Conservation (phyloP, 164 flowering plant genomes). For the Annona squamosa region DNA sequence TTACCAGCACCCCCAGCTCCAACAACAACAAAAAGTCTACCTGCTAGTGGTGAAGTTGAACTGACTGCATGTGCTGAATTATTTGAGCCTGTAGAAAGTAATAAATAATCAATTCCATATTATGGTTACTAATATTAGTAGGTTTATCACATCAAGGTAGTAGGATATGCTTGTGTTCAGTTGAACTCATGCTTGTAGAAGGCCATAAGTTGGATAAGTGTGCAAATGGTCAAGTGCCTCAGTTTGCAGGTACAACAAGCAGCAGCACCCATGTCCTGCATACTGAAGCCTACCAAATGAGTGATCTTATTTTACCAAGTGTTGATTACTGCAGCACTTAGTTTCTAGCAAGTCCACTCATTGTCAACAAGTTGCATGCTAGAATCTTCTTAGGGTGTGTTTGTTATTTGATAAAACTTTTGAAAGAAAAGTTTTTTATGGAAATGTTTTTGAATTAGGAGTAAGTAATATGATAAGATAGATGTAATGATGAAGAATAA, state of each 20-base stretch:
- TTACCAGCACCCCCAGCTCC: constrained; percentile 99
- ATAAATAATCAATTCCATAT: neutral
- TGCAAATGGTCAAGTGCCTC: neutral
- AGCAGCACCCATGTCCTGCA: neutral
- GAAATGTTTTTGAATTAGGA: too few species aligned
- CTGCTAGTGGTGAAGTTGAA: constrained; percentile 78
- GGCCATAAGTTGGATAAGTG: neutral
- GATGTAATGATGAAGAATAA: too few species aligned
- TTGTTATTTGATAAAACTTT: too few species aligned
- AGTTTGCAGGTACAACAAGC: neutral
- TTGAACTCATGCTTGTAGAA: neutral
- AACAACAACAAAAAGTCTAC: constrained; percentile 76
- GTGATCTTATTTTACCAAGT: neutral
- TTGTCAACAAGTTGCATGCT: too few species aligned
- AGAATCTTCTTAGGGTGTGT: too few species aligned
- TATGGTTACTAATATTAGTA: neutral
- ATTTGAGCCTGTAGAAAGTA: constrained; percentile 33
- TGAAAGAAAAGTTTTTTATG: too few species aligned
- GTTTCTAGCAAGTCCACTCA: too few species aligned
- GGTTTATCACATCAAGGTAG: neutral
- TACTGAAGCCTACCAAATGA: neutral
- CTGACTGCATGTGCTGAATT: constrained; percentile 13
- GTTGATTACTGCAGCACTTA: neutral
- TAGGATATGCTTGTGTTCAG: neutral
- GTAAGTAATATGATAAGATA: too few species aligned